Percentiles rank a stretch among this genome's conserved stretches.
Conservation (phyloP, 345 rosid genomes). For the Heritiera fomes region DNA sequence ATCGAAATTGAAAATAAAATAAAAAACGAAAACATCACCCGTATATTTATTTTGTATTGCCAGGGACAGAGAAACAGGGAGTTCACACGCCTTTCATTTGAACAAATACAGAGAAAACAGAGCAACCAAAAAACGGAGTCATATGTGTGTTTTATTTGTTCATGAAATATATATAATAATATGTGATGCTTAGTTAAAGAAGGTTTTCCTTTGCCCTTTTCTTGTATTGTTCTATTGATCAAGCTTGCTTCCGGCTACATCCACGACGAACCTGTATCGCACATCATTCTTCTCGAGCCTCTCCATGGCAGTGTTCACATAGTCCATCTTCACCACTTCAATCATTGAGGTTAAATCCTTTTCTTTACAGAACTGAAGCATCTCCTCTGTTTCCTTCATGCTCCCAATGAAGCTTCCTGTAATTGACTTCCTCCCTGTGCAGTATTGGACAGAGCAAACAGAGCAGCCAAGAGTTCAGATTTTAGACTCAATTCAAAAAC, state of each 20-base stretch:
- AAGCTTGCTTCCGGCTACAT: slow-evolving; percentile 86
- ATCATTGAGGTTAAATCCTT: slow-evolving; percentile 65
- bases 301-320: slow-evolving; percentile 74
- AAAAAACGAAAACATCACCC: not conserved
- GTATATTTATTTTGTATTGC: not conserved
- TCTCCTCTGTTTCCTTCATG: slow-evolving; percentile 81
- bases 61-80: not conserved
- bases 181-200: not conserved
- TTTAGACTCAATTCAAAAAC: not conserved
- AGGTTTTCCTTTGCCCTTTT: not conserved
- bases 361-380: slow-evolving; percentile 74
- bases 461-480: not conserved
- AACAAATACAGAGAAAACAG: not conserved
- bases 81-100: not conserved
- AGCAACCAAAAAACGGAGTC: not conserved
- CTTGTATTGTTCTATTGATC: slow-evolving; percentile 24
- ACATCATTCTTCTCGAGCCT: slow-evolving; percentile 93
- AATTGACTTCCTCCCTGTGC: slow-evolving; percentile 68
- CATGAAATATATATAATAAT: not conserved
- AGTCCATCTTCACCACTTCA: slow-evolving; percentile 86
- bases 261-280: slow-evolving; percentile 87
- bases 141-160: not conserved
- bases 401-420: slow-evolving; percentile 85
- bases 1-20: too few relatives aligned
- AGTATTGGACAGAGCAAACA: not conserved